Evolutionary conservation across 371 early-diverging fungal genomes (phyloP).

Genomic region (Mucor racemosus): DNA sequence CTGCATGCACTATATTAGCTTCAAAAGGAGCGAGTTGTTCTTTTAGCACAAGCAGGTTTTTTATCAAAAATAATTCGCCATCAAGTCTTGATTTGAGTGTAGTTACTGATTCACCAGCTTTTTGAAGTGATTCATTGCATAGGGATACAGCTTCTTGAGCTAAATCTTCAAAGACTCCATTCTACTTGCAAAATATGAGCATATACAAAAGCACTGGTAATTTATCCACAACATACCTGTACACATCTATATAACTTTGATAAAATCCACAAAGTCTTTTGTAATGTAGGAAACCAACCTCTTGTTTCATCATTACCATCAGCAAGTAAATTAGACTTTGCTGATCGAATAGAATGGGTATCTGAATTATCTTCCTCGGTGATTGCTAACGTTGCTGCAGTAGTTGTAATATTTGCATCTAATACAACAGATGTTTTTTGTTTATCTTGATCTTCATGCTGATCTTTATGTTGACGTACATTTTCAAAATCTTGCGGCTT

Average conservation of each 20-base stretch:
- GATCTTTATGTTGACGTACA: background rate
- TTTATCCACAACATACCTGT: conserved; percentile 44
- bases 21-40: conserved; percentile 83
- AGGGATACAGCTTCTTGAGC: conserved; percentile 82
- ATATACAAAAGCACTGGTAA: background rate
- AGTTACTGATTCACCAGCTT: conserved; percentile 52
- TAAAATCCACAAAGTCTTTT: conserved; percentile 78
- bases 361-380: conserved; percentile 40
- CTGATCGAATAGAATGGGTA: conserved; percentile 39
- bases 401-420: conserved; percentile 11
- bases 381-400: conserved; percentile 46
- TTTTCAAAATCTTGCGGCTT: conserved; percentile 68
- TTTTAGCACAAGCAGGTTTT: conserved; percentile 79
- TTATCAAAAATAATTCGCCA: conserved; percentile 80
- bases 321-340: conserved; percentile 27
- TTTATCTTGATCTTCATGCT: conserved; percentile 4
- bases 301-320: conserved; percentile 49
- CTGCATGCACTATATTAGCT: conserved; percentile 70
- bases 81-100: conserved; percentile 62
- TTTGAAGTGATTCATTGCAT: conserved; percentile 65
- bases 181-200: conserved; percentile 29
- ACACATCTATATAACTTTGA: conserved; percentile 81
- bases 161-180: conserved; percentile 79
- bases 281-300: conserved; percentile 84
- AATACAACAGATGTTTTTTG: conserved; percentile 36